Base-by-base conservation (phyloP, 768 basidiomycete genomes). In the Kwoniella shandongensis region DNA sequence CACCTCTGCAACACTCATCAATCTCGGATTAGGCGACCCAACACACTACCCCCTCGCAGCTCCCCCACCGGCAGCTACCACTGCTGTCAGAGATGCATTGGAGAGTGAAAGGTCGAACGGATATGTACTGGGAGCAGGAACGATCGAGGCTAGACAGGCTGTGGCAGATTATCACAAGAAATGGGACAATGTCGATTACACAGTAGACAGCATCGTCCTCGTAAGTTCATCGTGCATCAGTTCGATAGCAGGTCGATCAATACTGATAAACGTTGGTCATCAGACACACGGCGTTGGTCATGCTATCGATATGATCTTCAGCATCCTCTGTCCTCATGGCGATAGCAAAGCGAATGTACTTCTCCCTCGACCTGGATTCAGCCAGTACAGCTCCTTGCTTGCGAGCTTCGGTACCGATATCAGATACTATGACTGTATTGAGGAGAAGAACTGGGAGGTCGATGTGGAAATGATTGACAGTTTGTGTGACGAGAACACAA, bases 11-110 rank as follows among this genome's bases (percentile, higher is more conserved):
- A 51, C 73, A 12, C 45, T 76, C n/a, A 76, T 78, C 66, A 77
- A 78, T 61, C 68, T 78, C 36, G 77, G 76, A 3, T 52, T 76
- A 1, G 77, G 77, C 26, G 77, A 78, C 47, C 77, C 77, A 0
- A 70, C 70, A 6, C 69, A 72, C 26, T 77, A 68, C 47, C 74
- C 74, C 29, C 72, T 76, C 38, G 67, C 75, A 44, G 58, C 72
- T 0, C 71, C 77, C 10, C 69, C 76, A 0, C 52, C 59, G 3
- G 68, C 67, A 8, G 61, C 71, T 2, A 62, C 72, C 26, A 52
- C 49, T 2, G 73, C 76, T 3, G 71, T 76, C 49, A 40, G 59
- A 13, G 60, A 52, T 11, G 66, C 72, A 4, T 47, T 76, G 8
- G 40, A 61, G 2, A 52, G 50, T 1, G 70, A 67, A 4, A 46